phyloP scores from a whole-genome alignment of 768 basidiomycete species.

The Phallus indusiatus region DNA sequence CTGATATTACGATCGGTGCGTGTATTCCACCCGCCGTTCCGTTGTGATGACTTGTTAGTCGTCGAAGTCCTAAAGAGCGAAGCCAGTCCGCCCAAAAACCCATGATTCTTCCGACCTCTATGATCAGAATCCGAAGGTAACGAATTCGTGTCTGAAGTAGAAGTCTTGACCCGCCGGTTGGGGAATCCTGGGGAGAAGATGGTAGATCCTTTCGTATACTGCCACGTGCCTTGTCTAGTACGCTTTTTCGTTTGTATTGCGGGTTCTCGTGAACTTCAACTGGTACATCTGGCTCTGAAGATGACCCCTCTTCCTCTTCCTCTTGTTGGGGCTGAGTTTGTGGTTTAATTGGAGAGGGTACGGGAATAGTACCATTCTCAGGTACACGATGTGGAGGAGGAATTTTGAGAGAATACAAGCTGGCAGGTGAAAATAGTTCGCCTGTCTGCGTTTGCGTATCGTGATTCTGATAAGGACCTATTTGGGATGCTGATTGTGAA shows the following conservation, averaged over 20 bases:
- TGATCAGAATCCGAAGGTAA: neutral
- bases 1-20: constrained; percentile 28
- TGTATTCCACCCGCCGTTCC: constrained; percentile 22
- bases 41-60: neutral
- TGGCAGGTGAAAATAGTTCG: neutral
- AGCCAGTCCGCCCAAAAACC: constrained; percentile 37
- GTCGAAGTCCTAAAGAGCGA: constrained; percentile 30
- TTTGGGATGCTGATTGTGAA: constrained; percentile 71
- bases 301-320: constrained; percentile 16
- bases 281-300: constrained; percentile 20
- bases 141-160: neutral
- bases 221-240: constrained; percentile 13
- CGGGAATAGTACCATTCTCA: neutral
- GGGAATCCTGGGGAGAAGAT: neutral
- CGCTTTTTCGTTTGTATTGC: constrained; percentile 25
- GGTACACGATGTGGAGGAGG: constrained; percentile 38
- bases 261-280: constrained; percentile 46
- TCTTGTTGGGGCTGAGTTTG: constrained; percentile 22
- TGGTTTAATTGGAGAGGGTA: neutral
- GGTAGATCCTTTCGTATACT: neutral
- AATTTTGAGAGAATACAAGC: constrained; percentile 24
- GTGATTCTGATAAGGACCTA: constrained; percentile 17
- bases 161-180: neutral
- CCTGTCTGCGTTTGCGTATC: neutral
- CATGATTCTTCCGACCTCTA: constrained; percentile 14